A percentile compares a stretch with the other conserved stretches of the same genome.
Evolutionary conservation across 2,329 filamentous ascomycete genomes (phyloP).

Genomic region (Colletotrichum cordylinicola): DNA sequence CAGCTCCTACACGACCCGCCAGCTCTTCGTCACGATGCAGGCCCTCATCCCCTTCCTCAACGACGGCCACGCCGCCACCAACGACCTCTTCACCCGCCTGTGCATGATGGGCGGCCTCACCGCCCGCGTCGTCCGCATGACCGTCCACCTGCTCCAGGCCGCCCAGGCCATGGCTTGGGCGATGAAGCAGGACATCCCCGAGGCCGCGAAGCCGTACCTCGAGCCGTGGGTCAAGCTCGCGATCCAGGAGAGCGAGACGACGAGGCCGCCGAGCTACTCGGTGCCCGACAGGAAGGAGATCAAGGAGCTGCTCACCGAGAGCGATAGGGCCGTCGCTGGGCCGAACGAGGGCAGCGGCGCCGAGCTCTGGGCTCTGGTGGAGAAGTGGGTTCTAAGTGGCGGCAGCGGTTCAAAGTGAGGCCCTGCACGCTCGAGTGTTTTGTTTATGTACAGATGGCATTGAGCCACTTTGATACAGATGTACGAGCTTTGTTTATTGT

Average conservation of each 20-base stretch:
- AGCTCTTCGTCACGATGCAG: slow-evolving; percentile 14
- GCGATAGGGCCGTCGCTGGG: background rate
- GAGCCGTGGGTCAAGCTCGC: slow-evolving; percentile 17
- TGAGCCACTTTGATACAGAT: background rate
- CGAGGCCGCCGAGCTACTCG: slow-evolving; percentile 10
- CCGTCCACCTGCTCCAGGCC: slow-evolving; percentile 14
- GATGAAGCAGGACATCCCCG: slow-evolving; percentile 11
- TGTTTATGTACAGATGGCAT: background rate
- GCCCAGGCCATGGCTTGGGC: slow-evolving; percentile 20
- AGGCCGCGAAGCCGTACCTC: slow-evolving; percentile 1
- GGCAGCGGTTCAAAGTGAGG: background rate
- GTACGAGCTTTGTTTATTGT: background rate
- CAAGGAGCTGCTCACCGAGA: slow-evolving; percentile 3
- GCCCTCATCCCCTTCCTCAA: slow-evolving; percentile 17
- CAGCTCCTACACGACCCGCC: slow-evolving; percentile 9
- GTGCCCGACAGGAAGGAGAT: slow-evolving; percentile 10
- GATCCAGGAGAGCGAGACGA: slow-evolving; percentile 8
- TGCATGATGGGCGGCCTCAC: slow-evolving; percentile 17
- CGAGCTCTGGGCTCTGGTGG: slow-evolving; percentile 15
- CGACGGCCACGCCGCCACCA: slow-evolving; percentile 1
- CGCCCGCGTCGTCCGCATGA: slow-evolving; percentile 18
- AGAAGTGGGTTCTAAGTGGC: slow-evolving; percentile 7
- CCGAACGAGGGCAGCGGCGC: slow-evolving; percentile 3
- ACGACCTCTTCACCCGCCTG: slow-evolving; percentile 7
- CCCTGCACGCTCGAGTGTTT: background rate